Conservation (phyloP, 2,329 filamentous ascomycete genomes). For the Aspergillus terreus region DNA sequence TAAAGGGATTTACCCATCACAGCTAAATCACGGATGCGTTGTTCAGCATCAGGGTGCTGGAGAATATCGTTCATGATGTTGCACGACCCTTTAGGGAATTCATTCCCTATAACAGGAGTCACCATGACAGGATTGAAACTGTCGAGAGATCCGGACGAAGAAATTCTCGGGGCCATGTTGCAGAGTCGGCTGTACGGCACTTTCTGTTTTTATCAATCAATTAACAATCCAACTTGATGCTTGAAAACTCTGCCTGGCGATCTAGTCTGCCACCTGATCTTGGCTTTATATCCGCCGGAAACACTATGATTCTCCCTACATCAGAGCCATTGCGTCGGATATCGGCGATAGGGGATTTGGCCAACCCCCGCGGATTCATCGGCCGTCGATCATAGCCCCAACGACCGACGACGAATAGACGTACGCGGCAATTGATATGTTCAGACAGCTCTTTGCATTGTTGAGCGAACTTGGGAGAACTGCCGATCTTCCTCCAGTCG, state of each 20-base stretch:
- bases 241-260: too few relatives aligned
- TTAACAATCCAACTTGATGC: too few relatives aligned
- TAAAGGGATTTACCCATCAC: slow-evolving; percentile 53
- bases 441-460: not conserved
- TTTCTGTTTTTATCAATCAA: not conserved
- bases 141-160: slow-evolving; percentile 12
- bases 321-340: not conserved
- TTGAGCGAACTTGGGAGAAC: not conserved
- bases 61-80: slow-evolving; percentile 52
- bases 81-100: slow-evolving; percentile 32
- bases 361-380: too few relatives aligned
- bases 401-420: not conserved
- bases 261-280: too few relatives aligned
- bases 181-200: not conserved
- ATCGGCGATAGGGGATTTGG: not conserved
- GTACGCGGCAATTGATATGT: too few relatives aligned
- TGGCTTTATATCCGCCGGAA: not conserved
- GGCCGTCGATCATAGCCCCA: not conserved
- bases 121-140: slow-evolving; percentile 10
- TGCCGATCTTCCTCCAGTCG: too few relatives aligned
- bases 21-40: slow-evolving; percentile 62
- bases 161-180: slow-evolving; percentile 4
- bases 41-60: slow-evolving; percentile 59
- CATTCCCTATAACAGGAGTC: slow-evolving; percentile 41
- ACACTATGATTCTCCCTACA: too few relatives aligned